phyloP scores from a whole-genome alignment of 139 green algal genomes.

The Chlorella sp. region DNA sequence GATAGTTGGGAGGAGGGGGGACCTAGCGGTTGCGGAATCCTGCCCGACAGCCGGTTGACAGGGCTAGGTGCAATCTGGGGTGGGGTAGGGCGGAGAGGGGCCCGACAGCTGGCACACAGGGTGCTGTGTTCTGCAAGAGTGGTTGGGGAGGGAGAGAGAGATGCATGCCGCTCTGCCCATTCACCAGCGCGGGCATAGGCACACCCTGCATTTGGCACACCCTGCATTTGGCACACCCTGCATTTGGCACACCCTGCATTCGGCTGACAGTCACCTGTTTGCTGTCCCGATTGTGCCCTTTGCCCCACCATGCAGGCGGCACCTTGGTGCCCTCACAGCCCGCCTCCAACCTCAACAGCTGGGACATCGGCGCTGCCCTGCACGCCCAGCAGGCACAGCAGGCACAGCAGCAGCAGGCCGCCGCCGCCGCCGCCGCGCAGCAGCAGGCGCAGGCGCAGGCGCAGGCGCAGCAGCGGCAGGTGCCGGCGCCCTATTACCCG shows the following conservation, averaged over 20 bases:
- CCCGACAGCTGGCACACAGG: no score
- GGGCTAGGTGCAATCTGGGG: no score
- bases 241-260: not conserved
- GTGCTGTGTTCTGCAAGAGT: not conserved
- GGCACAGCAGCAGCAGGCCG: not conserved
- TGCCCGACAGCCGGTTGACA: no score
- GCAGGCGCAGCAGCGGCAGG: not conserved
- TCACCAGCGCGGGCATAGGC: no score
- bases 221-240: not conserved
- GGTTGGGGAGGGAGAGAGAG: not conserved
- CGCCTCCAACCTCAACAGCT: slow-evolving; percentile 13
- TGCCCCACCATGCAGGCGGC: not conserved
- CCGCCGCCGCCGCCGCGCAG: not conserved
- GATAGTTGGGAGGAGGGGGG: no score
- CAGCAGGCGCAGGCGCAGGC: slow-evolving; percentile 2
- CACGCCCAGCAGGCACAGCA: slow-evolving; percentile 1
- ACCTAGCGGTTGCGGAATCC: no score
- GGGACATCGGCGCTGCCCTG: slow-evolving; percentile 39
- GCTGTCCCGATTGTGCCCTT: not conserved
- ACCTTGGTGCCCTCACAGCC: not conserved
- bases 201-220: not conserved
- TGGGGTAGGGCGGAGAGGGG: no score
- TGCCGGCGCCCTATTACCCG: slow-evolving; percentile 24
- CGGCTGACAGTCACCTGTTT: no score
- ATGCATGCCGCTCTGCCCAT: not conserved